These are phyloP conservation scores for Pelargonium citronellum DNA, from an alignment of 441 rosid species.

Conservation along the genomic window DNA sequence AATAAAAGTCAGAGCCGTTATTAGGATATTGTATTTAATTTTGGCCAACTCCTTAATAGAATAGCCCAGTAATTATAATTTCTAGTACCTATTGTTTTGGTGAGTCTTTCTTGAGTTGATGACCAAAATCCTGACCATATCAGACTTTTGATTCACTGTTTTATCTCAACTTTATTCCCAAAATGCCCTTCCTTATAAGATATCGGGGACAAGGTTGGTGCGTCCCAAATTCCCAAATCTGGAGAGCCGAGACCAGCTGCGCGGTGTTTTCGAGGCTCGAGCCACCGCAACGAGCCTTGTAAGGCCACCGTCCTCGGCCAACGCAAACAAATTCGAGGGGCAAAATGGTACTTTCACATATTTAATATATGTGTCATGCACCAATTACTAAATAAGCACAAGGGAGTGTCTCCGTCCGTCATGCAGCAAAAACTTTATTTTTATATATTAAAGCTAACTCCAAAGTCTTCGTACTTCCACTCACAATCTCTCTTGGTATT, in stretches of 20 bases:
- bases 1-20: neutral
- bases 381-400: constrained; percentile 7
- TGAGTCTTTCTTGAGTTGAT: constrained; percentile 6
- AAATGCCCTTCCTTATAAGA: constrained; percentile 2
- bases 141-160: neutral
- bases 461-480: neutral
- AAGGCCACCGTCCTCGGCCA: neutral
- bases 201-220: neutral
- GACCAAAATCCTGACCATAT: constrained; percentile 2
- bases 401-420: constrained; percentile 11
- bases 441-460: neutral
- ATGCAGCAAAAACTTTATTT: neutral
- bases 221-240: neutral
- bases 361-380: constrained; percentile 7
- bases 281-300: constrained; percentile 12
- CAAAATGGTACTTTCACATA: constrained; percentile 4
- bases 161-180: neutral
- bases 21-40: neutral
- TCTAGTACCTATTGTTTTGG: neutral
- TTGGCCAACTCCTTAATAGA: neutral
- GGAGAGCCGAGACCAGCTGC: neutral
- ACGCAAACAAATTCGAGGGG: constrained; percentile 1
- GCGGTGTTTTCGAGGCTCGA: constrained; percentile 10
- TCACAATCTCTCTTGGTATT: neutral
- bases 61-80: neutral